phyloP scores from a whole-genome alignment of 192 early-diverging fungal species.

The Funneliformis geosporum region DNA sequence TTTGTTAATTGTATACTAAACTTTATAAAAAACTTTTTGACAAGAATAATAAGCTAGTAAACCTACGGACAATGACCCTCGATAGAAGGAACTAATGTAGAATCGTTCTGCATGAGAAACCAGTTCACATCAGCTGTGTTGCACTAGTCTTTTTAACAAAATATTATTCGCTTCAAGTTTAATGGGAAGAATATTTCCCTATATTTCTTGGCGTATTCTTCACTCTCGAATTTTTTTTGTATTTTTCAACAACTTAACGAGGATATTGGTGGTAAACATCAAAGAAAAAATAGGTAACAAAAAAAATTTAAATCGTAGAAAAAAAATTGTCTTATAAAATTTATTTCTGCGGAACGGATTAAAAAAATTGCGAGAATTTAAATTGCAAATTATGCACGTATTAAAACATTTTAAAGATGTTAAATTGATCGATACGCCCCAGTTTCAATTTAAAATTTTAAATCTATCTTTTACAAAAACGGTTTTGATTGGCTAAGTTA shows the following conservation, averaged over 20 bases:
- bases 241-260: background rate
- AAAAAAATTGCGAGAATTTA: background rate
- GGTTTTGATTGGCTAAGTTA: no score
- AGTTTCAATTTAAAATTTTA: no score
- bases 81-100: background rate
- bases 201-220: background rate
- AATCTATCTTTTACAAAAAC: no score
- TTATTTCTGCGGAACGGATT: background rate
- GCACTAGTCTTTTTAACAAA: background rate
- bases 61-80: background rate
- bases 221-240: background rate
- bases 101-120: background rate
- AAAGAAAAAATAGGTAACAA: background rate
- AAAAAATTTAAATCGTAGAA: background rate
- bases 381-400: background rate
- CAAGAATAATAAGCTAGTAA: background rate
- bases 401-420: no score
- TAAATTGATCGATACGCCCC: no score
- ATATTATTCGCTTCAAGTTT: background rate
- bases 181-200: background rate
- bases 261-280: conserved; percentile 14
- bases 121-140: background rate
- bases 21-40: no score
- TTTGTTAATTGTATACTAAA: no score
- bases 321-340: background rate